Base-by-base conservation (phyloP, 129 eudicot species). In the Helianthus tuberosus region DNA sequence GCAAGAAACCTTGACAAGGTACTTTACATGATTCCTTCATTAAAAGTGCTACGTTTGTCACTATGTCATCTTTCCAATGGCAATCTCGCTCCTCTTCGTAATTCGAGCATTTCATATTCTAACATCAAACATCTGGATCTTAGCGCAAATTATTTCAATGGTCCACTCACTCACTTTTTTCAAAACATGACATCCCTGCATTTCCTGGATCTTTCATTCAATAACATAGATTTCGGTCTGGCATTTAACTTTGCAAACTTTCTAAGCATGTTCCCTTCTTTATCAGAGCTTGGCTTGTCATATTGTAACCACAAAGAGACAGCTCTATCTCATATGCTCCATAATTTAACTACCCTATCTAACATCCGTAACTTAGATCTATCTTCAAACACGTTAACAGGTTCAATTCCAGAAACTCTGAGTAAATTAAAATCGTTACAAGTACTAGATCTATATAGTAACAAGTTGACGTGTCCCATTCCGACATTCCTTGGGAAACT, bases 21-120 rank as follows among this genome's bases (percentile, higher is more conserved):
- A 9, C 15, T 59, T 59, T 59, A 59, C 64, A 59, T 59, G 54
- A 46, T 20, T 66, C 54, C 71, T 66, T 66, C 54, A 8, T 66
- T 66, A 44, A 3, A 66, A 44, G 54, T 0, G 71, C 17, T 44
- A 66, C 0, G 38, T 0, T 66, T 66, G 53, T 66, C 71, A 17
- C 0, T 1, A 4, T 66, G 71, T 66, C 4, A 5, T 16, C 36
- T 66, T 44, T 66, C 5, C 5, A 11, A 7, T 66, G 38, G 1
- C 11, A 16, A 66, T 44, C 55, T 17, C 3, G 1, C 38, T 20
- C 10, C 11, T 2, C 4, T 11, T 43, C 54, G 14, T 66, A 66
- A 44, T 43, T 43, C 27, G 4, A 66, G 53, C 50, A 41, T 53
- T 39, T 15, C 1, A 23, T n/a, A 25, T 9, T 11, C 64, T 14